Evolutionary conservation across 2,329 filamentous ascomycete genomes (phyloP).

Genomic region (Hymenoscyphus salicellus): DNA sequence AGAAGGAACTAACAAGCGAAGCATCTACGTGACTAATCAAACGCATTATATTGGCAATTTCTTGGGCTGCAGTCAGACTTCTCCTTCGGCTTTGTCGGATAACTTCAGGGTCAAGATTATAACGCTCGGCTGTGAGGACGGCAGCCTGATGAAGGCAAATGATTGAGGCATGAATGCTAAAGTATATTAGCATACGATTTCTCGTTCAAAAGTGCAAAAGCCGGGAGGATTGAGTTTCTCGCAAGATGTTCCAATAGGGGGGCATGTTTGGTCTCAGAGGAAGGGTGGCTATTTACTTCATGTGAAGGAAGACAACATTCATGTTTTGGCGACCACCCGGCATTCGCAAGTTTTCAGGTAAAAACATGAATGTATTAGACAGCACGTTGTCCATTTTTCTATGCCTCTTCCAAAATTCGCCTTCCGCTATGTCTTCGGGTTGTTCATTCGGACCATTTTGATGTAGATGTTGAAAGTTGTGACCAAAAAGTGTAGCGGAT

Average conservation of each 20-base stretch:
- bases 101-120: constrained; percentile 62
- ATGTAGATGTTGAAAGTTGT: constrained; percentile 78
- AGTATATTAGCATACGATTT: background rate
- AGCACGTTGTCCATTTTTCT: constrained; percentile 77
- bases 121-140: constrained; percentile 74
- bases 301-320: constrained; percentile 76
- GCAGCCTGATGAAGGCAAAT: constrained; percentile 90
- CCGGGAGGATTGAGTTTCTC: background rate
- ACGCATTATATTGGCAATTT: constrained; percentile 80
- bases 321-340: constrained; percentile 66
- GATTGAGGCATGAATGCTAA: constrained; percentile 69
- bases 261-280: background rate
- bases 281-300: constrained; percentile 49
- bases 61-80: constrained; percentile 75
- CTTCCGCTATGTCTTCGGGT: constrained; percentile 70
- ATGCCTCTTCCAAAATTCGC: constrained; percentile 83
- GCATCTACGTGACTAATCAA: constrained; percentile 70
- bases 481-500: constrained; percentile 75
- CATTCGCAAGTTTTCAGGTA: constrained; percentile 72
- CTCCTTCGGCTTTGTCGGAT: constrained; percentile 69
- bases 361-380: constrained; percentile 71
- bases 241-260: background rate
- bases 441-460: constrained; percentile 65
- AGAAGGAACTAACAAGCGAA: constrained; percentile 54
- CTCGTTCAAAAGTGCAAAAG: background rate